These are phyloP conservation scores for Linnemannia elongata DNA, from an alignment of 192 early-diverging fungal species.

Conservation along the genomic window DNA sequence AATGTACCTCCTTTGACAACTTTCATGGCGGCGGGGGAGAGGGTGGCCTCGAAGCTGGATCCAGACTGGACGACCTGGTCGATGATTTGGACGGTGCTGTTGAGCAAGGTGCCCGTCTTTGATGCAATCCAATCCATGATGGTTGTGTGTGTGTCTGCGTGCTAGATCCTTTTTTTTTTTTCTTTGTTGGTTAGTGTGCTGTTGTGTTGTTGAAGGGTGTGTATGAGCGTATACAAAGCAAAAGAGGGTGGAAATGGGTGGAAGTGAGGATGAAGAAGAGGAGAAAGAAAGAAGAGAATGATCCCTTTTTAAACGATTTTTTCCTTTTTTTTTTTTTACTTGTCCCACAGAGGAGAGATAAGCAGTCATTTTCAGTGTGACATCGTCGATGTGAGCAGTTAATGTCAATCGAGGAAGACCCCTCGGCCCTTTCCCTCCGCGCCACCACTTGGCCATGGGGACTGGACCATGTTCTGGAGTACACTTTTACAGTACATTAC, in stretches of 20 bases:
- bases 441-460: background rate
- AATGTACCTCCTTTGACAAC: conserved; percentile 43
- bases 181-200: no score
- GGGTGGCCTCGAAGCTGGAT: conserved; percentile 39
- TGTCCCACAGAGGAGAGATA: background rate
- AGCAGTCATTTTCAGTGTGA: background rate
- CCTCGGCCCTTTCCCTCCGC: background rate
- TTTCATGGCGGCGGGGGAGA: conserved; percentile 50
- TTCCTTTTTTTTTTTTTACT: background rate
- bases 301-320: background rate
- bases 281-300: background rate
- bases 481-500: no score
- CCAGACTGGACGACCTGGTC: conserved; percentile 44
- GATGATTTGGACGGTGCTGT: conserved; percentile 43
- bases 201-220: background rate
- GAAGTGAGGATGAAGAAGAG: background rate
- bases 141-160: background rate
- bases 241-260: background rate
- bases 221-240: no score
- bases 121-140: conserved; percentile 48
- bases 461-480: background rate
- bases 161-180: background rate
- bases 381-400: background rate
- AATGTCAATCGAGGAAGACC: background rate
- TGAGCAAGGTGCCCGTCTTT: conserved; percentile 43